Conservation (phyloP, 2,329 filamentous ascomycete species). For the Sporothrix variecibatus region DNA sequence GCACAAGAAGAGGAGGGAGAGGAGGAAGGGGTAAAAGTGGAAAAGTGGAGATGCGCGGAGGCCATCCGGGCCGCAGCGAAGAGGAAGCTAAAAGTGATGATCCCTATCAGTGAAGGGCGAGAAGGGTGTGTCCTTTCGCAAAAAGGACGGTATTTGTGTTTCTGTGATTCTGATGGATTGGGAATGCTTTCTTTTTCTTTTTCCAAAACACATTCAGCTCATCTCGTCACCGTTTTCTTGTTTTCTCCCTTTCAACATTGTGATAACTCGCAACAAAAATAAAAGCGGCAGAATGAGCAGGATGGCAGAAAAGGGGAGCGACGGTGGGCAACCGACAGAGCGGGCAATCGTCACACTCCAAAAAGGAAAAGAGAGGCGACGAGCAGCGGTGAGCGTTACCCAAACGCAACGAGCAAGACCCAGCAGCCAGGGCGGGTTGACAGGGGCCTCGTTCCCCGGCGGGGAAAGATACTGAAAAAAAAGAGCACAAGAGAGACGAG, state of each 20-base stretch:
- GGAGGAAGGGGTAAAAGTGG: background rate
- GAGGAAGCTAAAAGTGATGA: background rate
- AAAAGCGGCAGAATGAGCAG: constrained; percentile 2
- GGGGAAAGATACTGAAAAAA: background rate
- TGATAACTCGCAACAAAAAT: background rate
- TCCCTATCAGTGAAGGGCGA: background rate
- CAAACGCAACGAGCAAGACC: background rate
- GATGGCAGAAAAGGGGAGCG: background rate
- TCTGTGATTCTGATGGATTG: background rate
- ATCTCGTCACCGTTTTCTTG: constrained; percentile 1
- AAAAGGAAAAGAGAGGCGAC: background rate
- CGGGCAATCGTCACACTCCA: background rate
- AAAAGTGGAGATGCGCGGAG: background rate
- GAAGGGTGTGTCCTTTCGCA: background rate
- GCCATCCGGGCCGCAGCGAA: constrained; percentile 17
- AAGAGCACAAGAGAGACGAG: background rate
- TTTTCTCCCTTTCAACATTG: background rate
- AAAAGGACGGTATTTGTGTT: background rate
- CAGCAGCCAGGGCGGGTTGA: background rate
- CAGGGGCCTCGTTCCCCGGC: background rate
- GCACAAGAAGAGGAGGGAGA: background rate
- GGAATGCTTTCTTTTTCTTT: background rate
- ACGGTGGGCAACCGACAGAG: background rate
- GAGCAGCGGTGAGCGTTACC: background rate
- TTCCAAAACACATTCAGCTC: background rate